Conservation (phyloP, 1,284 basidiomycete species). For the Leccinum griseonigrum region DNA sequence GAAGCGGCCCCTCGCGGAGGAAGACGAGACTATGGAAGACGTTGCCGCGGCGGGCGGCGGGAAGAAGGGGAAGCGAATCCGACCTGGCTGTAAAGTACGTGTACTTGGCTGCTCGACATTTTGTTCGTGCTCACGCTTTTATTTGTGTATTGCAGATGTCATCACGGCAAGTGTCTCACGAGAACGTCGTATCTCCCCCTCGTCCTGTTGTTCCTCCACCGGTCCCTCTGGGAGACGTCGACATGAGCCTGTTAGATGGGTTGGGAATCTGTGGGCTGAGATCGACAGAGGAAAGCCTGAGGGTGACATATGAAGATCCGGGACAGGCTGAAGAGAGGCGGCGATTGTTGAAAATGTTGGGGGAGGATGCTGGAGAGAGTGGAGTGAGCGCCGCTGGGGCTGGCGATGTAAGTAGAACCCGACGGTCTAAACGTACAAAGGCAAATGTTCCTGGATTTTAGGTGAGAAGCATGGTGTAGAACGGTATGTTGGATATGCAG, state of each 20-base stretch:
- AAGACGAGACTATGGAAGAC: slow-evolving; percentile 26
- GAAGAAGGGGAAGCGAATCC: slow-evolving; percentile 41
- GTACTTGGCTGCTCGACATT: not conserved
- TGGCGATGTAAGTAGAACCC: not conserved
- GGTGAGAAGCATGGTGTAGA: not conserved
- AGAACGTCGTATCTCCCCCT: slow-evolving; percentile 20
- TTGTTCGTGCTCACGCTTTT: not conserved
- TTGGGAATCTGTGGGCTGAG: slow-evolving; percentile 8
- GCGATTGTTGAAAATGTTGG: slow-evolving; percentile 40
- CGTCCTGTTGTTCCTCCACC: slow-evolving; percentile 8
- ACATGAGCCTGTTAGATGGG: slow-evolving; percentile 32
- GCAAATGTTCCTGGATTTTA: slow-evolving; percentile 13
- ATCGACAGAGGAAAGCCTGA: slow-evolving; percentile 43
- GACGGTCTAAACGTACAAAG: slow-evolving; percentile 19
- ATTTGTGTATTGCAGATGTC: slow-evolving; percentile 26
- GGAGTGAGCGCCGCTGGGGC: not conserved
- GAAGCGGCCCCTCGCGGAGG: slow-evolving; percentile 53
- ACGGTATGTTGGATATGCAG: slow-evolving; percentile 18
- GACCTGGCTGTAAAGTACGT: slow-evolving; percentile 46
- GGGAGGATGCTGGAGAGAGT: slow-evolving; percentile 16
- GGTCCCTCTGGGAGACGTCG: slow-evolving; percentile 20
- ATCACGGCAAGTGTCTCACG: slow-evolving; percentile 38
- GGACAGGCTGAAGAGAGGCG: slow-evolving; percentile 55
- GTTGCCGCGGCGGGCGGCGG: slow-evolving; percentile 2
- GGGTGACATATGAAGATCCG: slow-evolving; percentile 68